A percentile compares a stretch with the other conserved stretches of the same genome.
Conservation (phyloP, 805 yeast species). For the Lipomyces sp. region DNA sequence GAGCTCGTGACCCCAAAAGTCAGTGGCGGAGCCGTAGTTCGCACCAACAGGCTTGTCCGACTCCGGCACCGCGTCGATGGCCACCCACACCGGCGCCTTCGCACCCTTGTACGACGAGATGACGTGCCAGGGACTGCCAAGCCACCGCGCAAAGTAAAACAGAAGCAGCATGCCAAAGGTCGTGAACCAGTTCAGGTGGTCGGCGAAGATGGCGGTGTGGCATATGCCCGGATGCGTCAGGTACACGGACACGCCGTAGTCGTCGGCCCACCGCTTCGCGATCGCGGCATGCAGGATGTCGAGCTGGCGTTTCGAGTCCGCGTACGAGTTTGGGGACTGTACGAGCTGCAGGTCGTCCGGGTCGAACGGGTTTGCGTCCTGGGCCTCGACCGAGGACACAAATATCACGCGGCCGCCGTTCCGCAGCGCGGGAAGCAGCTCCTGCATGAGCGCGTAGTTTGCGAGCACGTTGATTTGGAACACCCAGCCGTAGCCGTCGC, state of each 20-base stretch:
- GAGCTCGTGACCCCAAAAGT: conserved; percentile 57
- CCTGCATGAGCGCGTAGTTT: conserved; percentile 79
- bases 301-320: conserved; percentile 84
- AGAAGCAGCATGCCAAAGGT: conserved; percentile 80
- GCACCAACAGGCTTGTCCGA: conserved; percentile 47
- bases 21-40: conserved; percentile 72
- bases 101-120: conserved; percentile 88
- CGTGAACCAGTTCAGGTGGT: conserved; percentile 68
- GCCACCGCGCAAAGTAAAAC: conserved; percentile 75
- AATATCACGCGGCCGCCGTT: conserved; percentile 70
- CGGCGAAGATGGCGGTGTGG: conserved; percentile 71
- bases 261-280: conserved; percentile 47
- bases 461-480: conserved; percentile 97
- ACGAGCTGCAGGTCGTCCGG: conserved; percentile 71
- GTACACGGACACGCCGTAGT: conserved; percentile 63
- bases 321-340: conserved; percentile 67
- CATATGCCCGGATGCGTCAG: conserved; percentile 93
- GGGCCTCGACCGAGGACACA: conserved; percentile 82
- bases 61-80: conserved; percentile 50
- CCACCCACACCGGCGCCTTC: conserved; percentile 74
- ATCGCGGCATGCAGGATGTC: conserved; percentile 79
- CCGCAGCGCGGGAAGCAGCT: conserved; percentile 53
- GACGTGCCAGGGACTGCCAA: conserved; percentile 87
- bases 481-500: conserved; percentile 78
- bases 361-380: conserved; percentile 63